Base-by-base conservation (phyloP, 345 rosid species). In the Bruguiera parviflora region DNA sequence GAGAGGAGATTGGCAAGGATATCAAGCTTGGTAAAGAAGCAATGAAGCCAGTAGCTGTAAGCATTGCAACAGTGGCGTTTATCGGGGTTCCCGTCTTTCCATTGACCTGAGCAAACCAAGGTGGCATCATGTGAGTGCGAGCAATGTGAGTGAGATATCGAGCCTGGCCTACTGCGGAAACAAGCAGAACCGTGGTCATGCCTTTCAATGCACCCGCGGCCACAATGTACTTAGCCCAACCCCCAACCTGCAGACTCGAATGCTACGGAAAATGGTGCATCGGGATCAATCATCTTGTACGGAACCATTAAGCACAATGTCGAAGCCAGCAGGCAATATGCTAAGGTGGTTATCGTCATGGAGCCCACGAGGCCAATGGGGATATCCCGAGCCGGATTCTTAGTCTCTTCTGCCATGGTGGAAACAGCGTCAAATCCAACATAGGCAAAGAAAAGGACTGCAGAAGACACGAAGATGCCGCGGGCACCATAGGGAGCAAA, bases 61-160 rank as follows among this genome's bases (percentile, higher is more conserved):
- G 85, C 92, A 93, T 89, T 1, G 82, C 78, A 1, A 89, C 71
- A 0, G 98, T 86, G 29, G 96, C 96, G 60, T 90, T 87, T 1
- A 88, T 72, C 0, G 97, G 93, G 1, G 97, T 87, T 2, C 98
- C 96, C 1, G 97, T 93, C 61, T 71, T 84, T 21, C 61, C 78
- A 52, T 82, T 76, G 25, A 92, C 92, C 0, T 68, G 79, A 13
- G 98, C 96, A 15, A 92, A 68, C 91, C 95, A 85, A 5, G 97
- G 96, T 0, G 97, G 97, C 85, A 89, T 83, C 97, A 93, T 87
- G 77, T 91, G 98, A 11, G 97, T 79, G 8, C 93, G 82, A 3
- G 93, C 93, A n/a, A 93, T 93, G 76, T 92, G 98, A 0, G 98
- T 90, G 47, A 90, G 74, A 71, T 92, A 92, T 35, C 98, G 79